Base-by-base conservation (phyloP, 1,284 basidiomycete species). In the Leccinum griseonigrum region DNA sequence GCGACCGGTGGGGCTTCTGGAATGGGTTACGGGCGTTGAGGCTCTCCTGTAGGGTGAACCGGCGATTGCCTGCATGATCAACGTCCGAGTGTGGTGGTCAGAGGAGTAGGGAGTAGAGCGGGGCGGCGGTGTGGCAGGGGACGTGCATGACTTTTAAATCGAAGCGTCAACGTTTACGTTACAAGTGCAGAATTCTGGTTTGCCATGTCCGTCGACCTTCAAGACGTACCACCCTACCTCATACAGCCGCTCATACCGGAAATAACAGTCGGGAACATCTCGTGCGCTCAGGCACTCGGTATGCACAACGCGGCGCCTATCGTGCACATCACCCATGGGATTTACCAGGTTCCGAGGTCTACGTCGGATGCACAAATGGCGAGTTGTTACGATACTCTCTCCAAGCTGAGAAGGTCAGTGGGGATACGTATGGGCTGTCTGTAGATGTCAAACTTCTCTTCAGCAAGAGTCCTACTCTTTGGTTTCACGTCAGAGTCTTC, bases 281-380 rank as follows among this genome's bases (percentile, higher is more conserved):
- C 65, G 28, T 66, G 79, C 64, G 80, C 79, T 3, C 83, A 85
- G 66, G 83, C 83, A 13, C 69, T 82, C 64, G 82, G 83, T 82
- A 63, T 52, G 77, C 29, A 77, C 72, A 68, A 67, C 66, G 63
- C 43, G 67, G 63, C n/a, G 66, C 70, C 0, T 26, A 22, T 63
- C 11, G 22, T 62, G 59, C 16, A 32, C 28, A 32, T 63, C 3
- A 61, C 43, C 38, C 50, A 48, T 50, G 26, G 48, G 4, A 6
- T 29, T 48, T 7, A 22, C 28, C 32, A 84, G 90, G 86, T 22
- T 84, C 86, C 29, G 90, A 92, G 67, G 85, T 91, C 32, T 91
- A 91, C 62, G 80, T 88, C 10, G 90, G 90, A 31, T 90, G 86
- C 67, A 83, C 85, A 11, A 89, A 90, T 63, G 90, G 90, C 26